A percentile compares a stretch with the other conserved stretches of the same genome.
Evolutionary conservation across 495 filamentous ascomycete species (phyloP).

Genomic region (Penicillium riverlandense): DNA sequence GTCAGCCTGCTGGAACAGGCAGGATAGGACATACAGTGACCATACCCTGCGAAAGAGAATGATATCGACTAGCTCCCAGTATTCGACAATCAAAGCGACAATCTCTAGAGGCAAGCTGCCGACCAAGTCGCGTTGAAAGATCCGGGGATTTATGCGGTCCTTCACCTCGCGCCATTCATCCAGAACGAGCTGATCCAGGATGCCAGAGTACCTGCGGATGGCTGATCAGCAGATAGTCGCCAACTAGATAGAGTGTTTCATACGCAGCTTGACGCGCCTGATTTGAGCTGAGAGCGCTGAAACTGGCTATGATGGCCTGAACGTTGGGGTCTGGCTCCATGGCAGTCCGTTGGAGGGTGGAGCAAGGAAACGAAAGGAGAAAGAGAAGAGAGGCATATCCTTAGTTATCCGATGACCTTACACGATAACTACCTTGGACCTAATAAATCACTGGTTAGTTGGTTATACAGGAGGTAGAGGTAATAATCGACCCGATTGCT

Average conservation of each 20-base stretch:
- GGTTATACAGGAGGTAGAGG: no score
- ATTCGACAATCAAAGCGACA: constrained; percentile 12
- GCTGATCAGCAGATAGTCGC: not conserved
- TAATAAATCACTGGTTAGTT: no score
- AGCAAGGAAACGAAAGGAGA: no score
- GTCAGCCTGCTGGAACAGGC: not conserved
- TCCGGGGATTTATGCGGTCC: constrained; percentile 5
- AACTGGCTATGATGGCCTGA: not conserved
- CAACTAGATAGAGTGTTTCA: not conserved
- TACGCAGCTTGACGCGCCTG: not conserved
- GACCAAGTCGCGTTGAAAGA: constrained; percentile 28
- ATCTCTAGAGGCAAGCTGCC: constrained; percentile 27
- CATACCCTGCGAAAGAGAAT: constrained; percentile 22
- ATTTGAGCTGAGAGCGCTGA: not conserved
- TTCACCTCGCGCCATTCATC: constrained; percentile 29
- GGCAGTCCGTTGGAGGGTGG: no score
- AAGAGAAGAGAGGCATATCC: no score
- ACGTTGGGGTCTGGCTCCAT: not conserved
- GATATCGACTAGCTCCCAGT: constrained; percentile 18
- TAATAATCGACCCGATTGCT: no score
- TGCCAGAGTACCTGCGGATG: constrained; percentile 14
- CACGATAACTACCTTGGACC: no score
- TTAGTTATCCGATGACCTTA: no score
- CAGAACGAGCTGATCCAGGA: constrained; percentile 20
- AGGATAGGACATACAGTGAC: not conserved